phyloP scores from a whole-genome alignment of 202 grass and related monocot species.

The Sporobolus alterniflorus region DNA sequence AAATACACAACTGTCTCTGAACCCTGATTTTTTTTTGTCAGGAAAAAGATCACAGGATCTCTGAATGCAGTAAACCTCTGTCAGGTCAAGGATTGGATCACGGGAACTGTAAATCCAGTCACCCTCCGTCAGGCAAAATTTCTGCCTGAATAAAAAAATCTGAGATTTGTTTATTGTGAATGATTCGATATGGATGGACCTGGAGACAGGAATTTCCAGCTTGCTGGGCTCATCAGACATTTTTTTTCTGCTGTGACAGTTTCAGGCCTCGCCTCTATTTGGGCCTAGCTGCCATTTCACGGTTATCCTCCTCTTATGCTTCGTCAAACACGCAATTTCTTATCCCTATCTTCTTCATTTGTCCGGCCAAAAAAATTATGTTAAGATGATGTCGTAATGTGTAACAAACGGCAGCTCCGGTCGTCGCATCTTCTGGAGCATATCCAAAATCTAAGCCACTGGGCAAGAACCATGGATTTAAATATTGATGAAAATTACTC shows the following conservation, averaged over 20 bases:
- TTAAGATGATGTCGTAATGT: neutral
- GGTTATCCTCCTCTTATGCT: neutral
- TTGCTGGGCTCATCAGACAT: neutral
- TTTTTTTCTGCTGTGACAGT: too few relatives aligned
- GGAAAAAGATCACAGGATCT: neutral
- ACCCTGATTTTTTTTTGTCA: neutral
- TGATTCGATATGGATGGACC: neutral
- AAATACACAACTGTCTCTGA: too few relatives aligned
- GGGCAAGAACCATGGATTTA: neutral
- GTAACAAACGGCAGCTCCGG: neutral
- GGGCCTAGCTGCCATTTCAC: neutral
- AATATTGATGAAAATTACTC: too few relatives aligned
- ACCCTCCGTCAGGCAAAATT: neutral
- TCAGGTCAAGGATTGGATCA: neutral
- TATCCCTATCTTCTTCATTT: neutral
- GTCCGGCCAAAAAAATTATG: neutral
- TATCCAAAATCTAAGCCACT: conserved; percentile 17
- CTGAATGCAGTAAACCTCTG: neutral
- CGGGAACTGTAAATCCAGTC: too few relatives aligned
- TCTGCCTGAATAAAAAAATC: neutral
- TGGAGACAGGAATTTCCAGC: neutral
- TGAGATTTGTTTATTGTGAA: neutral
- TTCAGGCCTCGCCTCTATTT: neutral
- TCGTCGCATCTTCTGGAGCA: neutral
- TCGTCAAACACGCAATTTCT: neutral